Evolutionary conservation across 129 eudicot genomes (phyloP).

Genomic region (Arctium minus): DNA sequence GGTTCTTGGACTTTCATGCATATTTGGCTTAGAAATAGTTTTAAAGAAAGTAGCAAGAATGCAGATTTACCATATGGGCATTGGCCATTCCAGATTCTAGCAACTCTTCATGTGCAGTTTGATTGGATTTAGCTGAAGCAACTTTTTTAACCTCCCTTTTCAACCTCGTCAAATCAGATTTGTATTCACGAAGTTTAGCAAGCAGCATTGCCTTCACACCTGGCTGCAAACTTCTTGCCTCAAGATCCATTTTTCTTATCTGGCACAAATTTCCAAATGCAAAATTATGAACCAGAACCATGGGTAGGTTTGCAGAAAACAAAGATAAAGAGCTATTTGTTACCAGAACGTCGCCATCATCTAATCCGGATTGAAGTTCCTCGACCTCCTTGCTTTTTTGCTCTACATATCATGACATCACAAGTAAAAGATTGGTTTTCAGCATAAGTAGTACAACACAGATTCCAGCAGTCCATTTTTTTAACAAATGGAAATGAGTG

Average conservation of each 20-base stretch:
- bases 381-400: conserved; percentile 62
- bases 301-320: neutral
- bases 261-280: conserved; percentile 16
- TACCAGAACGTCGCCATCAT: conserved; percentile 98
- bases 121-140: conserved; percentile 56
- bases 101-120: conserved; percentile 70
- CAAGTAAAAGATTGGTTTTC: conserved; percentile 9
- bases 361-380: conserved; percentile 81
- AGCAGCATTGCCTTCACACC: conserved; percentile 83
- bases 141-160: conserved; percentile 81
- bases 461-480: neutral
- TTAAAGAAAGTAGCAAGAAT: neutral
- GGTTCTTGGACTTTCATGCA: neutral
- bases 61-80: conserved; percentile 54
- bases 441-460: neutral
- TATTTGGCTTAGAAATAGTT: neutral
- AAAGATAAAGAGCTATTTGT: conserved; percentile 9
- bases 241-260: conserved; percentile 99
- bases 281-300: conserved; percentile 13
- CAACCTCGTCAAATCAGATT: conserved; percentile 82
- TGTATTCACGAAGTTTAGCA: conserved; percentile 96
- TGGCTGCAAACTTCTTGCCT: conserved; percentile 98
- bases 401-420: conserved; percentile 43
- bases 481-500: neutral
- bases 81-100: conserved; percentile 77